Conservation (phyloP, 208 protist genomes). For the Leishmania major region DNA sequence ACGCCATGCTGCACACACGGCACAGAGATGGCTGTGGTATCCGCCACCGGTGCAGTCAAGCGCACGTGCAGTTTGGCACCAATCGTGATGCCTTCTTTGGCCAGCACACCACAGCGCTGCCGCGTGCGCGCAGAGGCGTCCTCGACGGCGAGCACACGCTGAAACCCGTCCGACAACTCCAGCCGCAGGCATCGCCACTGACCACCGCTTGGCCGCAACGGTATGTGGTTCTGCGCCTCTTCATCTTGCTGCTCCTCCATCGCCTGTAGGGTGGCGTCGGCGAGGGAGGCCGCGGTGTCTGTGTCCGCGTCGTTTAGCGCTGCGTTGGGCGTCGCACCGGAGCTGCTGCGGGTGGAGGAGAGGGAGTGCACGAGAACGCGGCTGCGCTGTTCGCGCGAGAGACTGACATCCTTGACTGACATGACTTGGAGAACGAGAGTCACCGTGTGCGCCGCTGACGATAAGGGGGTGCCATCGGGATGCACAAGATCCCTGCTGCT, state of each 20-base stretch:
- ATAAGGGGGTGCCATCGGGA: not conserved
- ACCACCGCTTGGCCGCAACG: constrained; percentile 37
- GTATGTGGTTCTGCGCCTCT: constrained; percentile 29
- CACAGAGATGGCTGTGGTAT: not conserved
- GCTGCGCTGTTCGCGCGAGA: constrained; percentile 51
- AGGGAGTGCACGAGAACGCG: constrained; percentile 37
- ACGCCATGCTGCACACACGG: constrained; percentile 37
- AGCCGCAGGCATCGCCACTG: constrained; percentile 54
- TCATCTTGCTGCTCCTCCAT: constrained; percentile 41
- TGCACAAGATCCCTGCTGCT: not conserved
- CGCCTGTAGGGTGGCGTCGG: constrained; percentile 38
- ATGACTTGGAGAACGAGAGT: constrained; percentile 62
- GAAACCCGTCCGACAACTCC: constrained; percentile 70
- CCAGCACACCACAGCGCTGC: constrained; percentile 28
- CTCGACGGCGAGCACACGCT: constrained; percentile 65
- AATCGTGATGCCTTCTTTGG: constrained; percentile 48
- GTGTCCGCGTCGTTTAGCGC: constrained; percentile 1
- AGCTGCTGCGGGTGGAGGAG: not conserved
- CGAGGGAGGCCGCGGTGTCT: constrained; percentile 16
- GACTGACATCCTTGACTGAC: constrained; percentile 56
- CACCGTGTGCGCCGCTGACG: constrained; percentile 2
- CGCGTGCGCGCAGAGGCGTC: constrained; percentile 22
- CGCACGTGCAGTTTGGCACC: constrained; percentile 58
- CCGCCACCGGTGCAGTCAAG: constrained; percentile 1
- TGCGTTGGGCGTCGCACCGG: constrained; percentile 4